Evolutionary conservation across 768 basidiomycete genomes (phyloP).

Genomic region (Boletus subparvulus): DNA sequence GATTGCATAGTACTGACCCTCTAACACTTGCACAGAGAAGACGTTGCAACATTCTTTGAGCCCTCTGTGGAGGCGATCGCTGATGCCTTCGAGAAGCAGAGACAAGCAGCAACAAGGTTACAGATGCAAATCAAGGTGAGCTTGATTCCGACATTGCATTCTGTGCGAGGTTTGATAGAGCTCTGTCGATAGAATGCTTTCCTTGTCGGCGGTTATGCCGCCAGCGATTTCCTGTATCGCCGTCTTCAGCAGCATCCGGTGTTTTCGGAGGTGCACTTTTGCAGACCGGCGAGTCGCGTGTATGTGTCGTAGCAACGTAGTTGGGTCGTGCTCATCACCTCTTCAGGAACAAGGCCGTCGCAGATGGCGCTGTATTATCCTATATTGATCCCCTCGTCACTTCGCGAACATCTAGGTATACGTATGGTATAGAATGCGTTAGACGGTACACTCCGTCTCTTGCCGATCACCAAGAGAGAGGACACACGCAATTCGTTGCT

Average conservation of each 20-base stretch:
- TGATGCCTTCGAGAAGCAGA: conserved; percentile 34
- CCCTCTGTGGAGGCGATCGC: conserved; percentile 39
- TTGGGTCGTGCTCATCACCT: background rate
- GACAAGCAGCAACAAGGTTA: conserved; percentile 12
- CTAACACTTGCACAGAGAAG: conserved; percentile 21
- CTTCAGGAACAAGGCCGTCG: conserved; percentile 46
- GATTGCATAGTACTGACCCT: background rate
- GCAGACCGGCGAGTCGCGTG: conserved; percentile 51
- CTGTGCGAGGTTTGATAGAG: background rate
- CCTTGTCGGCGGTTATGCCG: conserved; percentile 53
- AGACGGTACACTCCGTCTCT: conserved; percentile 25
- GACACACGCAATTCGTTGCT: conserved; percentile 14
- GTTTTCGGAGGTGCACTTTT: conserved; percentile 39
- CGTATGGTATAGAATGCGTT: conserved; percentile 36
- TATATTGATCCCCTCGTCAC: conserved; percentile 46
- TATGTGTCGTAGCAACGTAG: conserved; percentile 24
- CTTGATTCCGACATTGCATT: too few relatives aligned
- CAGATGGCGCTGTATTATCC: conserved; percentile 44
- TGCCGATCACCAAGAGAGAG: conserved; percentile 39
- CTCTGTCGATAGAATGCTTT: conserved; percentile 34
- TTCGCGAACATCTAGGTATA: conserved; percentile 41
- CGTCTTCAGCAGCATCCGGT: conserved; percentile 39
- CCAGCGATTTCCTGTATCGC: conserved; percentile 45
- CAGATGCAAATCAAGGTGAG: conserved; percentile 29
- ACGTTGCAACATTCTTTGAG: conserved; percentile 42